Percentiles rank a stretch among this genome's conserved stretches.
These are phyloP conservation scores for Kuraishia capsulata DNA, from an alignment of 805 yeast species.

Conservation along the genomic window DNA sequence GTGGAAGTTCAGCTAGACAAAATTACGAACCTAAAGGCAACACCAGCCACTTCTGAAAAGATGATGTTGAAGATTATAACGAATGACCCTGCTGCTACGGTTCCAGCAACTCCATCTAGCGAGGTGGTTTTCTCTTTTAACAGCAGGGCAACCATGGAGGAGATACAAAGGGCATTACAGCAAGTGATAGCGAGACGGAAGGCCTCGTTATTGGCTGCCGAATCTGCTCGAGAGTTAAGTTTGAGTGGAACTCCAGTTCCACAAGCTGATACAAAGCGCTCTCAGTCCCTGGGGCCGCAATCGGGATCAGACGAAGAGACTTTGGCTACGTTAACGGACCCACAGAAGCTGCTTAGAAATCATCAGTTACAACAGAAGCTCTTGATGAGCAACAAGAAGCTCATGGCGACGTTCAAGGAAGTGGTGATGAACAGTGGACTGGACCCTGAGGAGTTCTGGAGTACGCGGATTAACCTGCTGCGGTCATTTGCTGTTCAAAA, in stretches of 20 bases:
- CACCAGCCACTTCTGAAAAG: slow-evolving; percentile 57
- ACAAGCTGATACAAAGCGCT: slow-evolving; percentile 2
- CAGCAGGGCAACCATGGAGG: slow-evolving; percentile 68
- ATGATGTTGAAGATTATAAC: slow-evolving; percentile 56
- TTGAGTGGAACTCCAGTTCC: slow-evolving; percentile 7
- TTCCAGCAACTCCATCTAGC: slow-evolving; percentile 18
- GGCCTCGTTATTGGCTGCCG: slow-evolving; percentile 37
- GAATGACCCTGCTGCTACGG: slow-evolving; percentile 24
- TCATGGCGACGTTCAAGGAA: slow-evolving; percentile 75
- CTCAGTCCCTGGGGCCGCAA: slow-evolving; percentile 8
- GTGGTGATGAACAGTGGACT: slow-evolving; percentile 74
- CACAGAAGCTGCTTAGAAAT: slow-evolving; percentile 55
- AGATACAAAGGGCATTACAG: slow-evolving; percentile 57
- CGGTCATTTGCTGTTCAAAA: slow-evolving; percentile 80
- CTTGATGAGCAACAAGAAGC: slow-evolving; percentile 54
- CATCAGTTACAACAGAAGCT: slow-evolving; percentile 71
- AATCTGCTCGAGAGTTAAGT: slow-evolving; percentile 9
- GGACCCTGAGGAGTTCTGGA: slow-evolving; percentile 82
- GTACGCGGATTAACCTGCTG: slow-evolving; percentile 65
- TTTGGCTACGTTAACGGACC: slow-evolving; percentile 33
- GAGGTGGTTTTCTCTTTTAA: slow-evolving; percentile 51
- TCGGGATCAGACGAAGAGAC: slow-evolving; percentile 10
- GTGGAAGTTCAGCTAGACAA: slow-evolving; percentile 33
- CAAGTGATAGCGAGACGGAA: slow-evolving; percentile 60
- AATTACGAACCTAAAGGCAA: slow-evolving; percentile 50